A percentile compares a stretch with the other conserved stretches of the same genome.
Evolutionary conservation across 2,329 filamentous ascomycete genomes (phyloP).

Genomic region (Aspergillus niger): DNA sequence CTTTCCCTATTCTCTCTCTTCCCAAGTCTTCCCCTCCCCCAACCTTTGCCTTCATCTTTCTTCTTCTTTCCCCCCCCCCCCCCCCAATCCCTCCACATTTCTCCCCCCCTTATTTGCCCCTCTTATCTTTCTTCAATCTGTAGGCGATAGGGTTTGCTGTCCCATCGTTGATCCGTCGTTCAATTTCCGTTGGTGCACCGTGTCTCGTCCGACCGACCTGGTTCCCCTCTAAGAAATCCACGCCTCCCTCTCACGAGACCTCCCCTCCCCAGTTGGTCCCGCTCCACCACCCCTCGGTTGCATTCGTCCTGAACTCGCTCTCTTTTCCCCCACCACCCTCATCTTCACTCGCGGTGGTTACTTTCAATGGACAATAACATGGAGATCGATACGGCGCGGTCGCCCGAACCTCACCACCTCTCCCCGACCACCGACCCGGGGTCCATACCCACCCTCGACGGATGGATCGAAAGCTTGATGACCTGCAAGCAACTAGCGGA

Average conservation of each 20-base stretch:
- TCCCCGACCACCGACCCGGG: conserved; percentile 78
- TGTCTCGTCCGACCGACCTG: conserved; percentile 11
- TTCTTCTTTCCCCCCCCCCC: background rate
- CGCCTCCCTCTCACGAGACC: conserved; percentile 40
- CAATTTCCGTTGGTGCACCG: conserved; percentile 7
- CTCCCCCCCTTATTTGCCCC: background rate
- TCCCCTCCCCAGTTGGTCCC: conserved; percentile 24
- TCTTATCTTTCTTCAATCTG: conserved; percentile 8
- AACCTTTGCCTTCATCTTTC: conserved; percentile 3
- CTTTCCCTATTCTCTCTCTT: background rate
- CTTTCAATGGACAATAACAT: conserved; percentile 89
- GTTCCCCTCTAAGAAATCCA: conserved; percentile 14
- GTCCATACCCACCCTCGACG: conserved; percentile 88
- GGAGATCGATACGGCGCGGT: conserved; percentile 88
- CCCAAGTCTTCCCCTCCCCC: background rate
- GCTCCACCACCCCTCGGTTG: conserved; percentile 26
- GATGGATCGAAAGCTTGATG: conserved; percentile 99
- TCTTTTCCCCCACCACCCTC: background rate
- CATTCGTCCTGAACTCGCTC: conserved; percentile 17
- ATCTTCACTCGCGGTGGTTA: conserved; percentile 14
- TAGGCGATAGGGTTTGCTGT: conserved; percentile 2
- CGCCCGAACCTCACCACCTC: conserved; percentile 74
- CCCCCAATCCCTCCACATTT: conserved; percentile 4
- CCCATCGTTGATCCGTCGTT: background rate
- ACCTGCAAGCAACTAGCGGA: conserved; percentile 97